A percentile compares a stretch with the other conserved stretches of the same genome.
Evolutionary conservation across 257 asterid genomes (phyloP).

Genomic region (Solanum clarkiae): DNA sequence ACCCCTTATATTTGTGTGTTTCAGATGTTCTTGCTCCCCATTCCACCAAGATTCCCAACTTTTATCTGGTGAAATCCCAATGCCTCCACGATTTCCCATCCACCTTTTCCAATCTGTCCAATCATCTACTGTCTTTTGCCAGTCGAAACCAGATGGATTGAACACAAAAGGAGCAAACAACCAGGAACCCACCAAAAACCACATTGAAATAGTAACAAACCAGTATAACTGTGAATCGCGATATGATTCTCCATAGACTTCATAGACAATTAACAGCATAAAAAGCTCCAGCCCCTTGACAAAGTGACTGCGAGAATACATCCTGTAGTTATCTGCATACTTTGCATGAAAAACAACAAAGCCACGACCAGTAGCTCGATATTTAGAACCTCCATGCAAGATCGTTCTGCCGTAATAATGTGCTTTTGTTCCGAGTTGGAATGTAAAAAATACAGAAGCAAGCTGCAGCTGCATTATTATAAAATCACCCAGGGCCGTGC

Average conservation of each 20-base stretch:
- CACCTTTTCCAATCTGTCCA: conserved; percentile 98
- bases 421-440: conserved; percentile 93
- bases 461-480: conserved; percentile 92
- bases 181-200: conserved; percentile 96
- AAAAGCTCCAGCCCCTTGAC: conserved; percentile 91
- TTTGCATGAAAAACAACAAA: conserved; percentile 90
- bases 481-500: conserved; percentile 84
- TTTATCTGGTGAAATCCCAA: conserved; percentile 72
- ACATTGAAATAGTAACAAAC: conserved; percentile 81
- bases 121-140: conserved; percentile 98
- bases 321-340: conserved; percentile 81
- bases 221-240: conserved; percentile 55
- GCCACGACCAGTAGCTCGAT: conserved; percentile 94
- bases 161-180: conserved; percentile 92
- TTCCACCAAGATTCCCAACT: conserved; percentile 99
- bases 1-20: conserved; percentile 57
- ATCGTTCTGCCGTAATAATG: conserved; percentile 84
- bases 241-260: conserved; percentile 66
- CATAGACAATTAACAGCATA: conserved; percentile 54
- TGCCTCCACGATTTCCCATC: conserved; percentile 99
- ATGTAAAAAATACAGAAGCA: conserved; percentile 93
- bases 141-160: conserved; percentile 96
- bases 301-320: conserved; percentile 95
- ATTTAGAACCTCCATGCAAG: conserved; percentile 92
- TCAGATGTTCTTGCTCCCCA: conserved; percentile 86